Percentiles rank a stretch among this genome's conserved stretches.
These are phyloP conservation scores for Leccinum pachyderme DNA, from an alignment of 1,284 basidiomycete genomes.

Conservation along the genomic window DNA sequence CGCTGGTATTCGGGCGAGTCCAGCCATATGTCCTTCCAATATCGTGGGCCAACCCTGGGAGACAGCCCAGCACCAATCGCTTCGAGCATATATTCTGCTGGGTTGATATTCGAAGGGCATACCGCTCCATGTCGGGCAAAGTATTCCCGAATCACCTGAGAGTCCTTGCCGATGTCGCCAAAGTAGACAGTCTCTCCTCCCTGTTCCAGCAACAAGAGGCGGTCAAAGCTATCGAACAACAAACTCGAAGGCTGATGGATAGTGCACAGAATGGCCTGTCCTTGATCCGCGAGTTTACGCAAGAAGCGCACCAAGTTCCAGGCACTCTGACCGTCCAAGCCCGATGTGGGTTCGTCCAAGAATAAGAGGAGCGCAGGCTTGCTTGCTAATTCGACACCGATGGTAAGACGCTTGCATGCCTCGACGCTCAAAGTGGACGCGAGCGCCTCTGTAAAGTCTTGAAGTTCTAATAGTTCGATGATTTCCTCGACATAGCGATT, in stretches of 20 bases:
- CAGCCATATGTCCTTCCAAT: slow-evolving; percentile 79
- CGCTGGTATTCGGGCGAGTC: slow-evolving; percentile 47
- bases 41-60: slow-evolving; percentile 60
- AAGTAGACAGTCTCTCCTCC: slow-evolving; percentile 79
- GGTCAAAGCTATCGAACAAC: slow-evolving; percentile 76
- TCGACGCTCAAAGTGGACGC: slow-evolving; percentile 69
- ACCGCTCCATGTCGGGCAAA: slow-evolving; percentile 65
- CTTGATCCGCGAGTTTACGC: slow-evolving; percentile 80
- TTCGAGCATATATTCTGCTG: slow-evolving; percentile 62
- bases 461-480: slow-evolving; percentile 68
- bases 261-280: slow-evolving; percentile 76
- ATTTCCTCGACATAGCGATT: slow-evolving; percentile 78
- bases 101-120: slow-evolving; percentile 62
- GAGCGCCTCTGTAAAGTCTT: slow-evolving; percentile 62
- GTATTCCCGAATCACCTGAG: slow-evolving; percentile 60
- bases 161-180: slow-evolving; percentile 73
- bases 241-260: slow-evolving; percentile 75
- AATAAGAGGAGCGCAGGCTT: slow-evolving; percentile 83
- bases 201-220: slow-evolving; percentile 60
- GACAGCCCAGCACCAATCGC: slow-evolving; percentile 76
- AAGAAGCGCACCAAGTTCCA: slow-evolving; percentile 85
- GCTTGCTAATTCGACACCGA: slow-evolving; percentile 85
- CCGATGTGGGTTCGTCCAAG: slow-evolving; percentile 62
- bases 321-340: slow-evolving; percentile 81
- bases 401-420: slow-evolving; percentile 83